These are phyloP conservation scores for Allantophomopsis cytisporea DNA, from an alignment of 2,329 filamentous ascomycete genomes.

Conservation along the genomic window DNA sequence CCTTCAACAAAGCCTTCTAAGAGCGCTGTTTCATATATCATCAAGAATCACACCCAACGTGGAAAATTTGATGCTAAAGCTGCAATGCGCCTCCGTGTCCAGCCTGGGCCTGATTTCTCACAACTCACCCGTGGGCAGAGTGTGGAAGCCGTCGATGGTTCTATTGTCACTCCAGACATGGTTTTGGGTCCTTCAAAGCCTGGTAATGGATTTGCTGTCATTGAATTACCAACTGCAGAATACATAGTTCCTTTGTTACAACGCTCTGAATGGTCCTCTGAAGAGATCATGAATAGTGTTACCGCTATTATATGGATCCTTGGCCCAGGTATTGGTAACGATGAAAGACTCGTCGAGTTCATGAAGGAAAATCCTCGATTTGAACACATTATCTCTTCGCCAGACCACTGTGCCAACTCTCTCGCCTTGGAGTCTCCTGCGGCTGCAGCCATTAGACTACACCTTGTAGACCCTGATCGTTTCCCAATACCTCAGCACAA, in stretches of 20 bases:
- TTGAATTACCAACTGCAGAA: conserved; percentile 60
- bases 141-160: conserved; percentile 50
- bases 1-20: conserved; percentile 53
- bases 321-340: conserved; percentile 49
- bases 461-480: conserved; percentile 57
- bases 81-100: conserved; percentile 53
- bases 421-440: conserved; percentile 57
- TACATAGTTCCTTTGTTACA: conserved; percentile 59
- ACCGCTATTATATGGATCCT: conserved; percentile 70
- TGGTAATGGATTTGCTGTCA: conserved; percentile 63
- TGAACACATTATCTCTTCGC: conserved; percentile 66
- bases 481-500: conserved; percentile 63
- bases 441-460: conserved; percentile 52
- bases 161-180: conserved; percentile 70
- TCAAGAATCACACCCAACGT: conserved; percentile 61
- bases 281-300: conserved; percentile 52
- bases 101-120: conserved; percentile 41
- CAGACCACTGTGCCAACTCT: conserved; percentile 63
- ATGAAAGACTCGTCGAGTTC: conserved; percentile 54
- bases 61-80: conserved; percentile 64
- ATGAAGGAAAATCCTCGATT: conserved; percentile 46
- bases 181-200: conserved; percentile 56
- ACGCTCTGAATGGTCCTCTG: conserved; percentile 58
- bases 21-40: conserved; percentile 73
- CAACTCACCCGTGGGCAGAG: conserved; percentile 47